Base-by-base conservation (phyloP, 2,329 filamentous ascomycete species). In the Fusarium vanettenii region DNA sequence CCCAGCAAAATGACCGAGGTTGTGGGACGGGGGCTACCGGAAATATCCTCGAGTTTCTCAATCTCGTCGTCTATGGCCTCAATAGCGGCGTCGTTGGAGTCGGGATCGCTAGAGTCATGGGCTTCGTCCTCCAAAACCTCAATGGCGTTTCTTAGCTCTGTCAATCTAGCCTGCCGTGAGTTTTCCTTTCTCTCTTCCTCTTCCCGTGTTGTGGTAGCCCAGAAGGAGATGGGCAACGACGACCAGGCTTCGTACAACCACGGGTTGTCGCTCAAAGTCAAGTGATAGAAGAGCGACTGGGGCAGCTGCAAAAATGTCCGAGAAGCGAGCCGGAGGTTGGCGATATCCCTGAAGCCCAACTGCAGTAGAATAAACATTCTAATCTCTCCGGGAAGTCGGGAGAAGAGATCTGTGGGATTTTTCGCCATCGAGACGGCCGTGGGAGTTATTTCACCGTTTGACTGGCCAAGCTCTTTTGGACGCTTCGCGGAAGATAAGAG, bases 161-260 rank as follows among this genome's bases (percentile, higher is more conserved):
- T 16, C 31, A 37, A 8, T 20, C 20, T 50, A 4, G 13, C 29
- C n/a, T 35, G 20, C 18, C 41, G 39, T 22, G 16, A 35, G 2
- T 65, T 37, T 2, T 35, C 29, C 27, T 27, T 25, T 8, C 43
- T 60, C 18, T 29, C n/a, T 25, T 71, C 52, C 18, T 67, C 65
- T 4, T 37, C 22, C 13, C 61, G 52, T 11, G 70, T 71, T 4
- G 37, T 75, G 0, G 74, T 72, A 5, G 75, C 64, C 75, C 75
- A 76, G 48, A 60, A 74, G 3, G 72, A 72, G 7, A 72, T 66
- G 3, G 66, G 50, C 11, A 72, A 10, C 6, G 66, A 39, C 0
- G 70, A 69, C 74, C 74, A 77, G 8, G 72, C 68, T 37, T 77
- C 75, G 3, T 67, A 77, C 1, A 76, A 20, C 68, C 74, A 77